Base-by-base conservation (phyloP, 2,329 filamentous ascomycete species). In the Zasmidium citrigriseum region DNA sequence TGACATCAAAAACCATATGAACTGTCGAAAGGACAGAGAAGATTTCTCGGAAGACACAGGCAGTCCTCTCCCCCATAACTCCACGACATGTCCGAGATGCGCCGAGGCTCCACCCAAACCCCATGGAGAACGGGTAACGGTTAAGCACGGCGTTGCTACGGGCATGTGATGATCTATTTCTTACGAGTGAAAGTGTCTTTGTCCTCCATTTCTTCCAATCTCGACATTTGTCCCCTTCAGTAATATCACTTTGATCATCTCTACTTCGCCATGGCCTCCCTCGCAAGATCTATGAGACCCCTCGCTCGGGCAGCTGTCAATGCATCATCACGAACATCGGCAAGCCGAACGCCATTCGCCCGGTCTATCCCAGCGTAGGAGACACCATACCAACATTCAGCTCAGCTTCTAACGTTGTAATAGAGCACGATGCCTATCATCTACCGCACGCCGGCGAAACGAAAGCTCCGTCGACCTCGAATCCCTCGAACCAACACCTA, bases 401-500 rank as follows among this genome's bases (percentile, higher is more conserved):
- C 25, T 14, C 22, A 9, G 20, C 3, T 46, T 47, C 25, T 25
- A 14, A 53, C 16, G 14, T n/a, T 7, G 21, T 10, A n/a, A 25
- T 44, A 67, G 64, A 29, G 44, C 68, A 58, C 71, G 77, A 72
- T 77, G 75, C 58, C 77, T 81, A 52, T 78, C 78, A 4, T 70
- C 73, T 0, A 77, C 77, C 0, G 58, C 70, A n/a, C 60, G 65
- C 5, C 73, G 72, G 22, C 70, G 72, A 38, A 73, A 77, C 55
- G 69, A 68, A 55, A 38, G 64, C 65, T 68, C 72, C 14, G 62
- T 71, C 56, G 75, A 95, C 76, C 86, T 96, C 69, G 83, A 87
- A 61, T 87, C 90, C 49, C 83, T 97, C 64, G 87, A 89, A 0
- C 93, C 95, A 1, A 97, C 93, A 4, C 95, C 95, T 53, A 96